Evolutionary conservation across 805 yeast species (phyloP).

Genomic region (Metschnikowia peoriensis): DNA sequence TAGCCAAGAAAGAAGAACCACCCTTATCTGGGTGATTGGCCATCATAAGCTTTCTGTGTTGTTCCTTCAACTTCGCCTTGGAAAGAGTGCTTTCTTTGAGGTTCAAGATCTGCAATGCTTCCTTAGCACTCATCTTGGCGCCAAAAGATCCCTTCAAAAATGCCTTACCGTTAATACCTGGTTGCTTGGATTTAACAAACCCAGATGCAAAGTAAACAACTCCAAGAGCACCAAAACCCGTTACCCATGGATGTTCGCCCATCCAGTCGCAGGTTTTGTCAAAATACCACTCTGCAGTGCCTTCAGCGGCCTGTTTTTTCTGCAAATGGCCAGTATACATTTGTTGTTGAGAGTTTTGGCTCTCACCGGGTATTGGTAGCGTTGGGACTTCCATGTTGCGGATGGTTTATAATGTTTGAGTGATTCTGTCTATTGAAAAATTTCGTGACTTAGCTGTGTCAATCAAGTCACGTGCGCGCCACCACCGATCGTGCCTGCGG

Average conservation of each 20-base stretch:
- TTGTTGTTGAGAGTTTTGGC: slow-evolving; percentile 17
- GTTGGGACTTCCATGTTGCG: slow-evolving; percentile 53
- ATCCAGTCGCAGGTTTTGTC: slow-evolving; percentile 57
- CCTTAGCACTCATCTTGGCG: slow-evolving; percentile 82
- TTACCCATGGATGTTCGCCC: slow-evolving; percentile 74
- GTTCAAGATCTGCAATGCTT: slow-evolving; percentile 82
- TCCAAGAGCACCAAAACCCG: slow-evolving; percentile 68
- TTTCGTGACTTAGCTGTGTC: neutral
- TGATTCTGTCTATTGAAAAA: slow-evolving; percentile 1
- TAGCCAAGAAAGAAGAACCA: slow-evolving; percentile 85
- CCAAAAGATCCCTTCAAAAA: slow-evolving; percentile 90
- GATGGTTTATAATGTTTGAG: neutral
- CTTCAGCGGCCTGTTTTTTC: slow-evolving; percentile 41
- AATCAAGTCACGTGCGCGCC: slow-evolving; percentile 10
- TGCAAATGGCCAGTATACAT: slow-evolving; percentile 41
- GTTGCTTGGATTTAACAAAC: slow-evolving; percentile 60
- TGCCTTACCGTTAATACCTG: slow-evolving; percentile 64
- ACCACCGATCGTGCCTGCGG: neutral
- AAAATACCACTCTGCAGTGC: slow-evolving; percentile 60
- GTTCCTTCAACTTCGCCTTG: slow-evolving; percentile 67
- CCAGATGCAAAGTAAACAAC: slow-evolving; percentile 67
- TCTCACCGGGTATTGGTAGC: slow-evolving; percentile 56
- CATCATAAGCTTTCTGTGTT: slow-evolving; percentile 81
- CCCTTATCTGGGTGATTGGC: slow-evolving; percentile 94
- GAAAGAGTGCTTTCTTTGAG: slow-evolving; percentile 64